These are phyloP conservation scores for Penicillium egyptiacum DNA, from an alignment of 495 filamentous ascomycete species.

Conservation along the genomic window DNA sequence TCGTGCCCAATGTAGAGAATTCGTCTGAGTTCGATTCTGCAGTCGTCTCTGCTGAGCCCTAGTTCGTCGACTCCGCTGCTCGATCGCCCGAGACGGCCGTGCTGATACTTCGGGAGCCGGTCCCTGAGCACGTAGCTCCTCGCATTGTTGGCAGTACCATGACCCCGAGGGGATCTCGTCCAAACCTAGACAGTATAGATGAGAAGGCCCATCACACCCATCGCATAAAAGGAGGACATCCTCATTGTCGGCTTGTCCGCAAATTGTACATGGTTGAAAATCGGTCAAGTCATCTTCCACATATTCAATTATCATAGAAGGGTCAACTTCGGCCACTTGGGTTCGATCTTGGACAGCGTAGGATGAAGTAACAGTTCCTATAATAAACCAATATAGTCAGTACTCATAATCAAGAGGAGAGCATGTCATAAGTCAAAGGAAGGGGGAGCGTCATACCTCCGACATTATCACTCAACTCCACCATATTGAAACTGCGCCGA, in stretches of 20 bases:
- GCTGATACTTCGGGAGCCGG: slow-evolving; percentile 32
- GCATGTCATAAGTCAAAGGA: slow-evolving; percentile 6
- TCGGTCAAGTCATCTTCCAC: slow-evolving; percentile 64
- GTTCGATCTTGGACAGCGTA: slow-evolving; percentile 86
- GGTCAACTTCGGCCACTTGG: slow-evolving; percentile 86
- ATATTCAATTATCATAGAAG: slow-evolving; percentile 72
- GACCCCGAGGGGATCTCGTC: slow-evolving; percentile 66
- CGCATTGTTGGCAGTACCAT: slow-evolving; percentile 86
- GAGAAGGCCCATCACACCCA: slow-evolving; percentile 78
- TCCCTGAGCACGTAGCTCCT: slow-evolving; percentile 50
- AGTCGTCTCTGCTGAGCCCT: slow-evolving; percentile 48
- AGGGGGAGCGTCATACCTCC: slow-evolving; percentile 61
- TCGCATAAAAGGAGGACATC: slow-evolving; percentile 83
- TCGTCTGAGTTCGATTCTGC: slow-evolving; percentile 45
- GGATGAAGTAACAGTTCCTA: slow-evolving; percentile 73
- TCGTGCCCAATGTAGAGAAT: slow-evolving; percentile 58
- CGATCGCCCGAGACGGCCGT: slow-evolving; percentile 32
- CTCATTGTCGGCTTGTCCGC: slow-evolving; percentile 70
- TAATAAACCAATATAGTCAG: slow-evolving; percentile 10
- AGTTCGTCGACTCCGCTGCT: slow-evolving; percentile 50
- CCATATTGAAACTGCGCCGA: slow-evolving; percentile 83
- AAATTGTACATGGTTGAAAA: slow-evolving; percentile 74
- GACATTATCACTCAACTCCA: slow-evolving; percentile 73
- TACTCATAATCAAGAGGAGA: not conserved
- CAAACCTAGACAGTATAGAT: slow-evolving; percentile 84